Conservation (phyloP, 345 rosid genomes). For the Eucalyptus marginata region DNA sequence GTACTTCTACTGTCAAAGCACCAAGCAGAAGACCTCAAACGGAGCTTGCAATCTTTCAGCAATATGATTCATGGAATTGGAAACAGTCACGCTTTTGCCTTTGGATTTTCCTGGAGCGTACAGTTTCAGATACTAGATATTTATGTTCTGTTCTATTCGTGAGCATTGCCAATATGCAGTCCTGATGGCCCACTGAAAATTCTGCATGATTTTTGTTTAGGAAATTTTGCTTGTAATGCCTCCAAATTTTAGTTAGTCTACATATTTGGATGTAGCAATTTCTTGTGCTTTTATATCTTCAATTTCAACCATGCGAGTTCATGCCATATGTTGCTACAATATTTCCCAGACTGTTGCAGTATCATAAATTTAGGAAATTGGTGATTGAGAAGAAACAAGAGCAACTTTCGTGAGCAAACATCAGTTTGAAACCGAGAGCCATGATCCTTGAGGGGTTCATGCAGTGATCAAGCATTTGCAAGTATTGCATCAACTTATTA, state of each 20-base stretch:
- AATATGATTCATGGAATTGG: not conserved
- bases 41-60: not conserved
- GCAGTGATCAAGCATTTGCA: not conserved
- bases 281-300: not conserved
- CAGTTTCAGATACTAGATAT: not conserved
- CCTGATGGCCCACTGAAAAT: not conserved
- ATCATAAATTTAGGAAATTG: not conserved
- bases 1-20: not conserved
- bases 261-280: not conserved
- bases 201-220: not conserved
- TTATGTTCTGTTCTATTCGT: not conserved
- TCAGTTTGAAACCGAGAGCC: not conserved
- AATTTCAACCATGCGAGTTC: not conserved
- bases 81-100: not conserved
- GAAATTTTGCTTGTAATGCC: not conserved
- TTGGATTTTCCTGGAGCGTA: not conserved
- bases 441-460: not conserved
- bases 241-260: not conserved
- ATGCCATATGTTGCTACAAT: not conserved
- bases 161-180: not conserved
- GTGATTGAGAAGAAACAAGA: not conserved
- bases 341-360: not conserved
- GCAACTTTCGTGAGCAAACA: not conserved
- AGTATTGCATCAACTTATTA: not conserved
- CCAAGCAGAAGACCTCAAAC: not conserved